Percentiles rank a stretch among this genome's conserved stretches.
Evolutionary conservation across 768 basidiomycete species (phyloP).

Genomic region (Boletus edulis): DNA sequence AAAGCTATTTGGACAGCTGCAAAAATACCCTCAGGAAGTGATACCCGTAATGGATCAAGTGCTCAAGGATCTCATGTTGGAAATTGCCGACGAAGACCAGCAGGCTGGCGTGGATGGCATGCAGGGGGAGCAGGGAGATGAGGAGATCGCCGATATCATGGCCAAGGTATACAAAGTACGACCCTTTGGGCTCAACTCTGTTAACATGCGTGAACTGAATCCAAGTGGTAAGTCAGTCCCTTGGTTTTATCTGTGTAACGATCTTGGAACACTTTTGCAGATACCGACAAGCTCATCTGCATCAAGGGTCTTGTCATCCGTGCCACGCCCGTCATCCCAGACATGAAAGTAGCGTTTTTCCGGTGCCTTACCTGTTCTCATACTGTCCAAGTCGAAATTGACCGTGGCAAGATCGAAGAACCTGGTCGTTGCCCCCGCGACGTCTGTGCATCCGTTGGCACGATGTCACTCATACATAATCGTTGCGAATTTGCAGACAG

Average conservation of each 20-base stretch:
- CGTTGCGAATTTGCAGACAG: slow-evolving; percentile 95
- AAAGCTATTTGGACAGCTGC: slow-evolving; percentile 80
- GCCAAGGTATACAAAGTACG: slow-evolving; percentile 88
- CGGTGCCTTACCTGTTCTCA: slow-evolving; percentile 94
- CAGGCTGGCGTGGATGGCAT: slow-evolving; percentile 70
- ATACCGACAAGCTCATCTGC: slow-evolving; percentile 95
- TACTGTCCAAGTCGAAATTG: slow-evolving; percentile 96
- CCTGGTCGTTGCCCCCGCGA: slow-evolving; percentile 91
- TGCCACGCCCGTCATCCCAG: slow-evolving; percentile 95
- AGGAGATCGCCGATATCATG: slow-evolving; percentile 87
- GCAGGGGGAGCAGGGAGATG: slow-evolving; percentile 71
- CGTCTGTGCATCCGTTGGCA: slow-evolving; percentile 82
- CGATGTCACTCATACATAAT: slow-evolving; percentile 96
- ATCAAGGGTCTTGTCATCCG: slow-evolving; percentile 98
- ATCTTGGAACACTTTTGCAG: slow-evolving; percentile 38
- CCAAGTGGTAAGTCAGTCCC: slow-evolving; percentile 64
- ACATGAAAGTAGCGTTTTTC: slow-evolving; percentile 99
- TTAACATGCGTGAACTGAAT: slow-evolving; percentile 96
- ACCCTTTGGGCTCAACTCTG: slow-evolving; percentile 77
- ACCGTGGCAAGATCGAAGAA: slow-evolving; percentile 96
- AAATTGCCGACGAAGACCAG: slow-evolving; percentile 80
- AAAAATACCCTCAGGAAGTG: slow-evolving; percentile 96
- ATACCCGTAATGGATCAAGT: slow-evolving; percentile 97
- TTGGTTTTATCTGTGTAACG: not conserved
- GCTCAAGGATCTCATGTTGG: slow-evolving; percentile 89